Conservation (phyloP, 345 rosid species). For the Murraya koenigii region DNA sequence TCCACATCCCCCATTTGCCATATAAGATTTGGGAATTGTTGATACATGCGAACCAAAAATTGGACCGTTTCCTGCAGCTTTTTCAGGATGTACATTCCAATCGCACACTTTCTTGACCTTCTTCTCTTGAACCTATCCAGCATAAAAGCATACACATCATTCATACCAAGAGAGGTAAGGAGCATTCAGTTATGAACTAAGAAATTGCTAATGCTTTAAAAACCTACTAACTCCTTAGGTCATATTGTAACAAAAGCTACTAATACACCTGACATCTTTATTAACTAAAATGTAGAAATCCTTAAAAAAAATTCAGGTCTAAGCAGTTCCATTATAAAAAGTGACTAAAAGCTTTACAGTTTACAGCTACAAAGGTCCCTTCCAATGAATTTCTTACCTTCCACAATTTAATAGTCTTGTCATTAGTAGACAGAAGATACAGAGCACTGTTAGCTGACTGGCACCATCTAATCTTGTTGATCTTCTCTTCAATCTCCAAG, state of each 20-base stretch:
- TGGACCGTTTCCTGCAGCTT: conserved; percentile 43
- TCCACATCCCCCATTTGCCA: conserved; percentile 57
- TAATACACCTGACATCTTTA: not conserved
- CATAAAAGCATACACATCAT: conserved; percentile 8
- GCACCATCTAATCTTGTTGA: conserved; percentile 95
- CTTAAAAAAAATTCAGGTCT: not conserved
- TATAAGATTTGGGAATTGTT: conserved; percentile 29
- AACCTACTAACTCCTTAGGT: not conserved
- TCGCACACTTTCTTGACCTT: conserved; percentile 84
- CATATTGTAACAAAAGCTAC: not conserved
- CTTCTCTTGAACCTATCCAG: conserved; percentile 84
- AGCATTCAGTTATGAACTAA: not conserved
- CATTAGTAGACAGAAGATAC: conserved; percentile 87
- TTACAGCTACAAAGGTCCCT: not conserved
- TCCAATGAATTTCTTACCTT: conserved; percentile 50
- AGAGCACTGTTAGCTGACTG: conserved; percentile 78
- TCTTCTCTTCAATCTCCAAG: conserved; percentile 98
- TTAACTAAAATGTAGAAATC: not conserved
- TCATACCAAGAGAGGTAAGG: not conserved
- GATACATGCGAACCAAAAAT: conserved; percentile 44
- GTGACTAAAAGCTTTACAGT: not conserved
- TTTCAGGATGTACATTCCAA: conserved; percentile 65
- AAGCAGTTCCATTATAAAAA: not conserved
- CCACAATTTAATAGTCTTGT: conserved; percentile 86
- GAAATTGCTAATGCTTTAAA: not conserved